Percentiles rank a stretch among this genome's conserved stretches.
Conservation (phyloP, 2,329 filamentous ascomycete species). For the Alternaria tenuissima region DNA sequence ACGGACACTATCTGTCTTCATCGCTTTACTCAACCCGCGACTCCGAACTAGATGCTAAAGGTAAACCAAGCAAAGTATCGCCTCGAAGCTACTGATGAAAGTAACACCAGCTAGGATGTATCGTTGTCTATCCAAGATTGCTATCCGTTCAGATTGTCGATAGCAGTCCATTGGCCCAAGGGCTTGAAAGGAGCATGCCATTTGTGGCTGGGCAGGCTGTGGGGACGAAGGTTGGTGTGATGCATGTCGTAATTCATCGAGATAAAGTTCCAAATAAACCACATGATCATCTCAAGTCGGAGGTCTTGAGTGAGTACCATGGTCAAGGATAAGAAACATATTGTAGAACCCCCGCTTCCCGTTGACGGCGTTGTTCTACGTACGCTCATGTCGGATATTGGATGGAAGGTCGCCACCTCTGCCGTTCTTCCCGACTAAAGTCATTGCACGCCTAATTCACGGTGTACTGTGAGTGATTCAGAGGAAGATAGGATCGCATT, state of each 20-base stretch:
- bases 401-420: too few species aligned
- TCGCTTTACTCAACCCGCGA: too few species aligned
- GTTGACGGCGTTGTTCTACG: background rate
- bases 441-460: background rate
- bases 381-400: background rate
- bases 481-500: background rate
- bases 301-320: background rate
- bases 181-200: background rate
- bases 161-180: background rate
- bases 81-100: background rate
- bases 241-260: background rate
- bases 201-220: background rate
- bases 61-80: background rate
- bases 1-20: too few species aligned
- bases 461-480: background rate
- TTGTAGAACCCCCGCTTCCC: too few species aligned
- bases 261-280: background rate
- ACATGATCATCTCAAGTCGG: background rate
- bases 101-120: background rate
- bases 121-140: background rate
- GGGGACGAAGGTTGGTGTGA: background rate
- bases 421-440: too few species aligned
- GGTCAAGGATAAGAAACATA: background rate
- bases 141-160: background rate
- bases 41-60: too few species aligned